These are phyloP conservation scores for Ascoidea asiatica DNA, from an alignment of 805 yeast species.

Conservation along the genomic window DNA sequence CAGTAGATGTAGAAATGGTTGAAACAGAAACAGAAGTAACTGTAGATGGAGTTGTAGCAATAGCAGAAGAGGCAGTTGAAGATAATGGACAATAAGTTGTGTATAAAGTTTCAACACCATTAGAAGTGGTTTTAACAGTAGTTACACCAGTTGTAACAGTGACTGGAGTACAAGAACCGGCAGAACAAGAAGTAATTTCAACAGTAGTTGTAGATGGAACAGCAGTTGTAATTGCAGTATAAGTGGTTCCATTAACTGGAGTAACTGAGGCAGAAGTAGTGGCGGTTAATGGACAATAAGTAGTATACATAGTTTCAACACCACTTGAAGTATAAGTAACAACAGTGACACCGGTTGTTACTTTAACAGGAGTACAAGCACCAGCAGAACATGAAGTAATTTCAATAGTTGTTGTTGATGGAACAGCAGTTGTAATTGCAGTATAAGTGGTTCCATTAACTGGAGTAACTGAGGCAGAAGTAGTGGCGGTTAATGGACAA, in stretches of 20 bases:
- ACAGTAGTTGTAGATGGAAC: not conserved
- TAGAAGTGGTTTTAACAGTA: no score
- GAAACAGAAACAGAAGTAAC: not conserved
- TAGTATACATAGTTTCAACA: conserved; percentile 7
- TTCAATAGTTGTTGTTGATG: not conserved
- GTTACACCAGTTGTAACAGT: no score
- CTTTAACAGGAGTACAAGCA: no score
- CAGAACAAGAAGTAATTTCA: not conserved
- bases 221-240: not conserved
- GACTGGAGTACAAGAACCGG: no score
- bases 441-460: no score
- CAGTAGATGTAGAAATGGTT: not conserved
- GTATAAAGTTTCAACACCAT: conserved; percentile 11
- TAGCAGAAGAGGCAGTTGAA: not conserved
- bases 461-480: conserved; percentile 1
- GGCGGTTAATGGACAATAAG: conserved; percentile 13
- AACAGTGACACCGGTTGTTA: no score
- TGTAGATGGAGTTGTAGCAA: not conserved
- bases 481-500: conserved; percentile 11
- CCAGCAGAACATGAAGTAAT: no score
- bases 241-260: no score
- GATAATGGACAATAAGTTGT: conserved; percentile 14
- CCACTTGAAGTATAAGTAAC: no score
- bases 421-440: not conserved
- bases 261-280: conserved; percentile 1